phyloP scores from a whole-genome alignment of 2,329 filamentous ascomycete species.

The Colletotrichum cordylinicola region DNA sequence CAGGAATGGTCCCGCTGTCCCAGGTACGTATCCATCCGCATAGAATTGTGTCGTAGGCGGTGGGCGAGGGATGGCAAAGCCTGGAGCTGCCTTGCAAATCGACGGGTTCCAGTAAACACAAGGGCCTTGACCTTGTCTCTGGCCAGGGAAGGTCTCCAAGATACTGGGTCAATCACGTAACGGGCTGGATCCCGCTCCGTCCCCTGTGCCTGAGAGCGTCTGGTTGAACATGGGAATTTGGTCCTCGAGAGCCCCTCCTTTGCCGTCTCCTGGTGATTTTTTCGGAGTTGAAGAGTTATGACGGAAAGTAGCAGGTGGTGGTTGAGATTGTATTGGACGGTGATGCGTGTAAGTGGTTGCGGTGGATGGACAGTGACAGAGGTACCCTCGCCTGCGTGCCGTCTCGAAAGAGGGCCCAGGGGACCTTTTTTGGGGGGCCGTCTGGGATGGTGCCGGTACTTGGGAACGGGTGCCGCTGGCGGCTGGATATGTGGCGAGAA shows the following conservation, averaged over 20 bases:
- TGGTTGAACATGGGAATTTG: not conserved
- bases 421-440: not conserved
- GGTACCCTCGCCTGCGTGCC: not conserved
- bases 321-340: not conserved
- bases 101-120: not conserved
- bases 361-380: not conserved
- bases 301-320: not conserved
- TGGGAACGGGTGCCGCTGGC: not conserved
- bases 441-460: constrained; percentile 13
- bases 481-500: constrained; percentile 3
- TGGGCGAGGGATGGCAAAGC: not conserved
- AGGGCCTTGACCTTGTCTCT: constrained; percentile 1
- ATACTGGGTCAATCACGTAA: constrained; percentile 22
- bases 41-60: not conserved
- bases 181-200: constrained; percentile 16
- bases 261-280: not conserved
- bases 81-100: not conserved
- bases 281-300: not conserved
- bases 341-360: constrained; percentile 10
- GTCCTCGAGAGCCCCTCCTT: not conserved
- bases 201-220: constrained; percentile 9
- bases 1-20: not conserved
- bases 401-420: not conserved
- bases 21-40: not conserved
- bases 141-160: constrained; percentile 11